phyloP scores from a whole-genome alignment of 805 yeast species.

The Barnettozyma sucrosica region DNA sequence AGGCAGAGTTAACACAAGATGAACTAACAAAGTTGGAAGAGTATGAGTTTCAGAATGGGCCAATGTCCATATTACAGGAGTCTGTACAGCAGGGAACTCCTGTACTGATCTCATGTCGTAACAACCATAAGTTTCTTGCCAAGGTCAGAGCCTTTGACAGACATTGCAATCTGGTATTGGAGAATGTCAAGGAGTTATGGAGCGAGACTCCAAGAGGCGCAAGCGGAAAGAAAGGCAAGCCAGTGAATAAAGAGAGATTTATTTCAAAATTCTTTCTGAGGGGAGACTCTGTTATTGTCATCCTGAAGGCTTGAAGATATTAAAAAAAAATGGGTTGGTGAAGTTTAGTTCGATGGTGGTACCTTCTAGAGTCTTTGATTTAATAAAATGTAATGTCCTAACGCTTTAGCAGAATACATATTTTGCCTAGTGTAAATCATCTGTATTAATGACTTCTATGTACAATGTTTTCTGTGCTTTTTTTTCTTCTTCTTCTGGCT shows the following conservation, averaged over 20 bases:
- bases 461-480: neutral
- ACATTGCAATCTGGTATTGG: slow-evolving; percentile 90
- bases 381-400: neutral
- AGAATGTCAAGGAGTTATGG: slow-evolving; percentile 87
- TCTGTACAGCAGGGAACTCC: slow-evolving; percentile 72
- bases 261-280: slow-evolving; percentile 85
- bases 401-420: neutral
- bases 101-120: slow-evolving; percentile 83
- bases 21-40: slow-evolving; percentile 83
- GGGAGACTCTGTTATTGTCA: slow-evolving; percentile 91
- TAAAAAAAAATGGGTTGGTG: neutral
- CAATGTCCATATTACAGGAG: slow-evolving; percentile 79
- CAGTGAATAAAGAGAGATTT: slow-evolving; percentile 67
- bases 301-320: slow-evolving; percentile 41
- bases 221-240: slow-evolving; percentile 67
- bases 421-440: neutral
- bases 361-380: neutral
- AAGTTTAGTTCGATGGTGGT: neutral
- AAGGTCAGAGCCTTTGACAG: slow-evolving; percentile 93
- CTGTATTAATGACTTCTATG: neutral
- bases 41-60: slow-evolving; percentile 85
- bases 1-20: slow-evolving; percentile 70
- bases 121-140: slow-evolving; percentile 87
- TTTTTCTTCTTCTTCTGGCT: neutral
- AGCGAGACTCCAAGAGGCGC: slow-evolving; percentile 53